Evolutionary conservation across 2,329 filamentous ascomycete species (phyloP).

Genomic region (Albifimbria verrucaria): DNA sequence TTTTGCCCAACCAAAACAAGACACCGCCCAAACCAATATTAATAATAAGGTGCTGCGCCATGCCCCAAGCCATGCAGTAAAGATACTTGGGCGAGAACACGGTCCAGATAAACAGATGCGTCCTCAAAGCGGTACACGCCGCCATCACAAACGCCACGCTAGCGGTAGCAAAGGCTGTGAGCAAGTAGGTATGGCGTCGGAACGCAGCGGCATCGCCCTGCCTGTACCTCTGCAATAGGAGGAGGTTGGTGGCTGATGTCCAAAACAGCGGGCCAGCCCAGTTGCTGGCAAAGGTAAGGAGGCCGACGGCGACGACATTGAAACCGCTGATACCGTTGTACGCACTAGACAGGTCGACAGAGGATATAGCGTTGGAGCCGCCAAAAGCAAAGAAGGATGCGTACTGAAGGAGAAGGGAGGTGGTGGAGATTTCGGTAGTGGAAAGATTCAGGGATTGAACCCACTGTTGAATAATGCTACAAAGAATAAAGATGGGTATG

Average conservation of each 20-base stretch:
- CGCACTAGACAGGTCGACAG: constrained; percentile 88
- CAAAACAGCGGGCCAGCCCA: constrained; percentile 93
- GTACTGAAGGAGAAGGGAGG: constrained; percentile 74
- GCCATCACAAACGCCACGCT: constrained; percentile 76
- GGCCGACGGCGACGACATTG: constrained; percentile 74
- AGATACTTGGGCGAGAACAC: constrained; percentile 97
- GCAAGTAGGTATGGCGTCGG: constrained; percentile 53
- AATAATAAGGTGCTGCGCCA: constrained; percentile 74
- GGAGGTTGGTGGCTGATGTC: constrained; percentile 61
- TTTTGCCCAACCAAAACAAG: constrained; percentile 49
- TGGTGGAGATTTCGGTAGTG: constrained; percentile 60
- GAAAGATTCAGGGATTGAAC: constrained; percentile 46
- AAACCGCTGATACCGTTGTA: constrained; percentile 90
- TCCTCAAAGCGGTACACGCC: constrained; percentile 78
- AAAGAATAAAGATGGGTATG: constrained; percentile 78
- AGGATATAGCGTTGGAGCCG: constrained; percentile 91
- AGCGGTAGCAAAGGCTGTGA: constrained; percentile 68
- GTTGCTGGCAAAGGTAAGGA: constrained; percentile 83
- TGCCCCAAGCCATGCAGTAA: constrained; percentile 84
- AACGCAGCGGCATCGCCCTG: constrained; percentile 28
- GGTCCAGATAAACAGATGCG: constrained; percentile 97
- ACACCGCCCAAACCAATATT: constrained; percentile 62
- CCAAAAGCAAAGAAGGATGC: constrained; percentile 86
- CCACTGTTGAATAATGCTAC: constrained; percentile 56
- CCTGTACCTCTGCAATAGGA: constrained; percentile 44